phyloP scores from a whole-genome alignment of 768 basidiomycete species.

The Suillus bovinus region DNA sequence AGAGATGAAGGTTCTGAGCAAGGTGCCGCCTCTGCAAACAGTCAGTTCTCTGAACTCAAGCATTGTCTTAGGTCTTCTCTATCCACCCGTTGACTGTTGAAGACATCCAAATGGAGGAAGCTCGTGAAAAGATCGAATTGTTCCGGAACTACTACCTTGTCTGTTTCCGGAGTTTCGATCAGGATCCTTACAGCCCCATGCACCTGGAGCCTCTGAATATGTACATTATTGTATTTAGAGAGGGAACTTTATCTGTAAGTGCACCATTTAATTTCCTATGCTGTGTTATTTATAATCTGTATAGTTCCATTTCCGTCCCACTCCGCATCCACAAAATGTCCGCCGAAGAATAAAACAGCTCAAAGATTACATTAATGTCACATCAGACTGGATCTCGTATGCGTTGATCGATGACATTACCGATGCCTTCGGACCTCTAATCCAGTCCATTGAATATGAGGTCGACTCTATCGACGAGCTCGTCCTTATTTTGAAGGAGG shows the following conservation, averaged over 20 bases:
- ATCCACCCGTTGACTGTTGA: slow-evolving; percentile 99
- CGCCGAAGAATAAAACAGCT: slow-evolving; percentile 98
- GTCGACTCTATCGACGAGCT: slow-evolving; percentile 99
- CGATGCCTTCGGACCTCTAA: slow-evolving; percentile 97
- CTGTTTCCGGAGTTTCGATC: slow-evolving; percentile 98
- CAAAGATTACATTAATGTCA: slow-evolving; percentile 98
- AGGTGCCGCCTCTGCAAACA: slow-evolving; percentile 47
- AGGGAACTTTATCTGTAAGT: slow-evolving; percentile 91
- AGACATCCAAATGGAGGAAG: slow-evolving; percentile 99
- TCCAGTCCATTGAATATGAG: slow-evolving; percentile 98
- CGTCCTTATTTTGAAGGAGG: slow-evolving; percentile 84
- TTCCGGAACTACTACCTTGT: slow-evolving; percentile 99
- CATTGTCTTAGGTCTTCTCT: slow-evolving; percentile 72
- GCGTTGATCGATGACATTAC: slow-evolving; percentile 99
- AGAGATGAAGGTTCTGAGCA: slow-evolving; percentile 96
- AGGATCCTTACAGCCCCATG: slow-evolving; percentile 96
- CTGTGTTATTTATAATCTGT: not conserved
- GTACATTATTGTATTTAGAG: slow-evolving; percentile 99
- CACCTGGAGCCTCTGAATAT: slow-evolving; percentile 98
- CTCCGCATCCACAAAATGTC: slow-evolving; percentile 97
- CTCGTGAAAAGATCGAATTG: slow-evolving; percentile 98
- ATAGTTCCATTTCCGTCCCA: slow-evolving; percentile 96
- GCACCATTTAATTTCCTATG: not conserved
- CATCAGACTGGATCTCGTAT: slow-evolving; percentile 99
- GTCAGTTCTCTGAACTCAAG: slow-evolving; percentile 6